These are phyloP conservation scores for Brettanomyces custersianus DNA, from an alignment of 805 yeast species.

Conservation along the genomic window DNA sequence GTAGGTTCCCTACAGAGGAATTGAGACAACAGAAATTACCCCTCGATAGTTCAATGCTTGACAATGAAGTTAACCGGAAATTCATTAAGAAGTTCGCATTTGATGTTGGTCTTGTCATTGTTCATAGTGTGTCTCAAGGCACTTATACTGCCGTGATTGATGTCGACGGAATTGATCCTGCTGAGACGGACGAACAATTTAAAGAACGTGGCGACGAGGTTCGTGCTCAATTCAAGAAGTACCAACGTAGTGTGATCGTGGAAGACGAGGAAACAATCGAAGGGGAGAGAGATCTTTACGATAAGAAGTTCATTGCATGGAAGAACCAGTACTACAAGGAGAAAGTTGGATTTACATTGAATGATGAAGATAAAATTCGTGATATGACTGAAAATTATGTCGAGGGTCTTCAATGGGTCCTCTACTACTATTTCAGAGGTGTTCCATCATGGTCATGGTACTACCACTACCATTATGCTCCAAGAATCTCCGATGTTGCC, in stretches of 20 bases:
- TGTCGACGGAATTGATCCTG: conserved; percentile 63
- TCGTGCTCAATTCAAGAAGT: conserved; percentile 49
- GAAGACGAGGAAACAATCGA: conserved; percentile 48
- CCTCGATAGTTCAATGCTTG: conserved; percentile 39
- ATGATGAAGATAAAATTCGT: conserved; percentile 50
- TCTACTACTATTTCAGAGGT: conserved; percentile 83
- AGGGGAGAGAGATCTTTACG: conserved; percentile 55
- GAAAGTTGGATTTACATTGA: conserved; percentile 64
- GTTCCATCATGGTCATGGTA: conserved; percentile 97
- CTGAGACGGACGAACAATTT: conserved; percentile 60
- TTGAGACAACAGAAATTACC: conserved; percentile 34
- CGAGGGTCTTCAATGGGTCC: conserved; percentile 96
- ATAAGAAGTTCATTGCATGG: conserved; percentile 71
- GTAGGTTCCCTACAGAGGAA: conserved; percentile 28
- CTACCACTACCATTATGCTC: conserved; percentile 83
- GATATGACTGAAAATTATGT: conserved; percentile 71
- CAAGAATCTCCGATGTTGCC: conserved; percentile 81
- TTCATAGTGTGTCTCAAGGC: conserved; percentile 51
- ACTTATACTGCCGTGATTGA: conserved; percentile 55
- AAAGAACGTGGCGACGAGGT: conserved; percentile 41
- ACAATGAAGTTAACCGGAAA: conserved; percentile 38
- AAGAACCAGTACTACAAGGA: conserved; percentile 75
- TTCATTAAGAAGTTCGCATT: conserved; percentile 57
- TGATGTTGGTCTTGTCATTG: conserved; percentile 57
- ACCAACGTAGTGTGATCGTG: conserved; percentile 54